These are phyloP conservation scores for Neonectria neomacrospora DNA, from an alignment of 2,329 filamentous ascomycete species.

Conservation along the genomic window DNA sequence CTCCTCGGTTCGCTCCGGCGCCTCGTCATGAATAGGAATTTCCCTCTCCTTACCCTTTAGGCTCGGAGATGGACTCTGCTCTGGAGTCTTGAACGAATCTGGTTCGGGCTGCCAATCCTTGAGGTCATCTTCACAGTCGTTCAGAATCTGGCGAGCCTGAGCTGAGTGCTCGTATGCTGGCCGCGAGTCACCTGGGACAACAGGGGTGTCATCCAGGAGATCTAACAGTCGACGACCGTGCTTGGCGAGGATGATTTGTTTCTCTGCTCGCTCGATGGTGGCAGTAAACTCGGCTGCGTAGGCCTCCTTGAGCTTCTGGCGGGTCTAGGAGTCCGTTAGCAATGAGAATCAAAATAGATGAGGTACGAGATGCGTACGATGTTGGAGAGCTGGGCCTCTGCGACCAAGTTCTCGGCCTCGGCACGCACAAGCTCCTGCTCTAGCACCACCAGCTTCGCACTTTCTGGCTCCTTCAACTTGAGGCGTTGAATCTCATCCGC, in stretches of 20 bases:
- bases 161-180: slow-evolving; percentile 72
- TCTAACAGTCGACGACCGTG: slow-evolving; percentile 88
- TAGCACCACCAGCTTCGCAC: slow-evolving; percentile 80
- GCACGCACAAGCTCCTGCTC: slow-evolving; percentile 97
- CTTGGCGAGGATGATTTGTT: slow-evolving; percentile 92
- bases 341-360: background rate
- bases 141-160: slow-evolving; percentile 85
- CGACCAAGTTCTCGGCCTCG: slow-evolving; percentile 94
- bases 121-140: slow-evolving; percentile 91
- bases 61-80: slow-evolving; percentile 39
- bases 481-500: slow-evolving; percentile 91
- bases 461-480: slow-evolving; percentile 92
- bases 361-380: slow-evolving; percentile 70
- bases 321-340: slow-evolving; percentile 69
- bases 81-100: slow-evolving; percentile 46
- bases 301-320: slow-evolving; percentile 95
- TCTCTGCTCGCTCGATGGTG: slow-evolving; percentile 95
- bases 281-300: slow-evolving; percentile 90
- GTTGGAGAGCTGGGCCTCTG: slow-evolving; percentile 96
- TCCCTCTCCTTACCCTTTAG: slow-evolving; percentile 46
- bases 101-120: slow-evolving; percentile 73
- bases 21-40: slow-evolving; percentile 21
- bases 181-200: slow-evolving; percentile 85
- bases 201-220: slow-evolving; percentile 87
- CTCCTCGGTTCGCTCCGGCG: slow-evolving; percentile 26